Evolutionary conservation across 129 eudicot species (phyloP), one percentile per base, ranked within the genome.

Genomic region (Tagetes patula): DNA sequence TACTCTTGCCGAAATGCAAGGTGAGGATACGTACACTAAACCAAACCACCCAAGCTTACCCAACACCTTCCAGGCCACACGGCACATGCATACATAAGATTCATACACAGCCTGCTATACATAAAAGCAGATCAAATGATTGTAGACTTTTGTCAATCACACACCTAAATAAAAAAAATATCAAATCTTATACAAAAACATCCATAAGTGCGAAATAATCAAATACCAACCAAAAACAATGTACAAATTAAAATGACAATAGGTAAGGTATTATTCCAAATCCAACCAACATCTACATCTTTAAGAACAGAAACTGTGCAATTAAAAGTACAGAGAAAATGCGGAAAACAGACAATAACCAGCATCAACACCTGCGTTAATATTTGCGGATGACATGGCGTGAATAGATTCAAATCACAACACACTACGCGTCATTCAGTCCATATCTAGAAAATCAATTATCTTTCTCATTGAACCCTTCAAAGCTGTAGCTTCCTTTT

Each of bases 361-460:
- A 60, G 42, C 81, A 73, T 72, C 81, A 75, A 58, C 82, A 77
- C 39, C 82, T 77, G 79, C 86, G 77, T 78, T 82, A 86, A 87
- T 86, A 89, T 84, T 84, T 84, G 88, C 88, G 60, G 83, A 76
- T 60, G 65, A 68, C 82, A 76, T 69, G 82, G 83, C 81, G 75
- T 46, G 59, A 38, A 55, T 40, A 3, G 65, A 39, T 55, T 59
- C 69, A 32, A 58, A 42, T 58, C 67, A 14, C 14, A 73, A 39
- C 13, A 47, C 40, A 46, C 9, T n/a, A 33, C 45, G 1, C 43
- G 0, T 8, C 55, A 2, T 39, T 76, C n/a, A 77, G 54, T 77
- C 76, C 82, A 77, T 77, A 71, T 77, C 82, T 61, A 71, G 82
- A 71, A 77, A 77, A 67, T 77, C 82, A 76, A 77, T 77, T 62